Base-by-base conservation (phyloP, 805 yeast genomes). In the Metahyphopichia silvanorum region DNA sequence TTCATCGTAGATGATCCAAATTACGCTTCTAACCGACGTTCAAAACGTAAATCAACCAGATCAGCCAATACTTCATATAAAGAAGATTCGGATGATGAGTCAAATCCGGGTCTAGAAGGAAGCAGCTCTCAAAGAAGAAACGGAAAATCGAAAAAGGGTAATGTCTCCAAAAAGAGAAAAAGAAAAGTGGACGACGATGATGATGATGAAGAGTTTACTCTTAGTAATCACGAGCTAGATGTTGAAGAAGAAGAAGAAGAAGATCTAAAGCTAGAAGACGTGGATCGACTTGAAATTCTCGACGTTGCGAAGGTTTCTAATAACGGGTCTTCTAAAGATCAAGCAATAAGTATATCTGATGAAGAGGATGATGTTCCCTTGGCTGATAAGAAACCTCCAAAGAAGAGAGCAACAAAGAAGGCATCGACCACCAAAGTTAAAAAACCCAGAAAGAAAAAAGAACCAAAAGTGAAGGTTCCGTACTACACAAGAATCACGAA, bases 401-500 rank as follows among this genome's bases (percentile, higher is more conserved):
- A 51, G 41, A 59, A 39, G 33, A 27, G 30, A 20, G 21, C 28
- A 9, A 22, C 35, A 20, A 44, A 51, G 39, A 36, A 44, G 27
- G 32, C 45, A 5, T 27, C 36, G 15, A 27, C 47, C 21, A 24
- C 26, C 6, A 24, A 24, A 14, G 26, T 7, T 14, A 24, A 24
- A 14, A 20, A 20, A 20, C 50, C 55, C 3, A 38, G 53, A 14
- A 61, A 57, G 43, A 57, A 61, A 43, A 59, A 63, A 37, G 61
- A 56, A 20, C 69, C 71, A 9, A 71, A 72, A 43, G 80, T 77
- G 6, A 81, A 79, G 46, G 61, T 79, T 4, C 80, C 88, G 2
- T 79, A 79, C 21, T 82, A 74, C 57, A 79, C 83, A 27, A 66
- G 91, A 29, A 73, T 79, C 50, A 86, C 95, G 1, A 67, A 68